Evolutionary conservation across 768 basidiomycete species (phyloP).

Genomic region (Mrakia hoshinonis): DNA sequence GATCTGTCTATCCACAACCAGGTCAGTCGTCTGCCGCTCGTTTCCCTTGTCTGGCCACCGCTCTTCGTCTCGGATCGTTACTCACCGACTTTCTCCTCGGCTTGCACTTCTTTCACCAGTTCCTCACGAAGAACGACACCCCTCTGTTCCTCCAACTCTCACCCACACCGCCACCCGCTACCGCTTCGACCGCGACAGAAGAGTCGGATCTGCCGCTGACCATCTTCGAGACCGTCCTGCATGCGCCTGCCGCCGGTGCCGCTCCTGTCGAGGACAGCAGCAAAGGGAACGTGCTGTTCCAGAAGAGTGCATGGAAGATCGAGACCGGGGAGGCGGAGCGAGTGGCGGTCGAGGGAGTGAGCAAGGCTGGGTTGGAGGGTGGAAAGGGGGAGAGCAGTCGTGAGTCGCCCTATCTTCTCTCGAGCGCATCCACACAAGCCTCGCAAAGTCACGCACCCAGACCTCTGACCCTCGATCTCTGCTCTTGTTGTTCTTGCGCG

Average conservation of each 20-base stretch:
- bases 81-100: not conserved
- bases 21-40: constrained; percentile 43
- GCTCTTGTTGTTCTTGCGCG: not conserved
- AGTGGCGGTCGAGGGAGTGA: constrained; percentile 94
- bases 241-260: constrained; percentile 50
- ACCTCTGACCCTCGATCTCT: not conserved
- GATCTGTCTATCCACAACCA: constrained; percentile 83
- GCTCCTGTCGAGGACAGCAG: constrained; percentile 49
- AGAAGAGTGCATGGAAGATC: constrained; percentile 76
- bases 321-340: constrained; percentile 98
- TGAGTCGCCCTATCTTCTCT: constrained; percentile 43
- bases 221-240: constrained; percentile 76
- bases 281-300: constrained; percentile 48
- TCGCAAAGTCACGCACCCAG: not conserved
- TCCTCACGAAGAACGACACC: constrained; percentile 73
- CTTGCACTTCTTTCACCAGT: constrained; percentile 45
- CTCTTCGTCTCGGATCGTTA: not conserved
- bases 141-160: constrained; percentile 62
- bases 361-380: constrained; percentile 54
- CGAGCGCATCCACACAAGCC: not conserved
- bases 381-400: constrained; percentile 64
- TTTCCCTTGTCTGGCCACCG: not conserved
- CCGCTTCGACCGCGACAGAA: constrained; percentile 46
- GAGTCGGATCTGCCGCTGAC: constrained; percentile 74
- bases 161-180: not conserved